phyloP scores from a whole-genome alignment of 306 rosid species.

The Cucurbita moschata region DNA sequence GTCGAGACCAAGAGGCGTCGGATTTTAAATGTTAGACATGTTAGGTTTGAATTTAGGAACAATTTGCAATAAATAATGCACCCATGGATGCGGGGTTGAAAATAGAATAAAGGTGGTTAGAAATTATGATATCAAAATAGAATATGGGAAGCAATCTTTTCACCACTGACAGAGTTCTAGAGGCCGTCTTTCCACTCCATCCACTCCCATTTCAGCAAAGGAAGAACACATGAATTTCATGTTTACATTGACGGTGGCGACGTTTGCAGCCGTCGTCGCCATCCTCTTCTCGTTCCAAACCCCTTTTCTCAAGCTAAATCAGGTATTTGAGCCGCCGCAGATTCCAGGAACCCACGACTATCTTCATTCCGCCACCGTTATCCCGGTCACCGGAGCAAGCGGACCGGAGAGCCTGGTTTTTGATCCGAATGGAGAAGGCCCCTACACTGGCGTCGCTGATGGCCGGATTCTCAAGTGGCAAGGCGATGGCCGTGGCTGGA shows the following conservation, averaged over 20 bases:
- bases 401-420: slow-evolving; percentile 91
- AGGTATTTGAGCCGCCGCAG: slow-evolving; percentile 17
- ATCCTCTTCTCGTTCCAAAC: slow-evolving; percentile 8
- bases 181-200: not conserved
- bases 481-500: slow-evolving; percentile 48
- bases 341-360: slow-evolving; percentile 32
- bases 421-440: slow-evolving; percentile 55
- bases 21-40: no score
- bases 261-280: slow-evolving; percentile 21
- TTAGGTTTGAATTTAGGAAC: no score
- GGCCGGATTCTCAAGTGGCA: slow-evolving; percentile 79
- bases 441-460: slow-evolving; percentile 83
- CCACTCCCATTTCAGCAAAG: not conserved
- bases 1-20: no score
- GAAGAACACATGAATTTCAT: slow-evolving; percentile 15
- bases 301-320: not conserved
- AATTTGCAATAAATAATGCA: not conserved
- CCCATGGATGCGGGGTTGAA: not conserved
- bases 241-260: slow-evolving; percentile 13
- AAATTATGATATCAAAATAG: not conserved
- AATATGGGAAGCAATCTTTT: not conserved
- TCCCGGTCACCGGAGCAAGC: slow-evolving; percentile 35
- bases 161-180: not conserved
- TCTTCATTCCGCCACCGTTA: slow-evolving; percentile 33
- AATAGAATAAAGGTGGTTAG: not conserved